These are phyloP conservation scores for Termitomyces sp. DNA, from an alignment of 768 basidiomycete genomes.

Conservation along the genomic window DNA sequence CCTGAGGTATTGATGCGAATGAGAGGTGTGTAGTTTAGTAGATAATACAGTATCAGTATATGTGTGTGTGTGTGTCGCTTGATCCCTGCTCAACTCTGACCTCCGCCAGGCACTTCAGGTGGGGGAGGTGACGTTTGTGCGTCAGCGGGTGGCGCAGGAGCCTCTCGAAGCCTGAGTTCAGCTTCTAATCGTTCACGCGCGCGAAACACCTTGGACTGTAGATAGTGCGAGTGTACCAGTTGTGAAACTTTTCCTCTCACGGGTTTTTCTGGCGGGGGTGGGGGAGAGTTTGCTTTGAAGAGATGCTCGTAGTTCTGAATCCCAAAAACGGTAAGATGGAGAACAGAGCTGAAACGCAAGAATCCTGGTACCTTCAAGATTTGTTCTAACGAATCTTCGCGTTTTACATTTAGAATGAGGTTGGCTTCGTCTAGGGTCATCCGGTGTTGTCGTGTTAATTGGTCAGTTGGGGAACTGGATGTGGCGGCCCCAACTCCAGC, in stretches of 20 bases:
- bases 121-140: constrained; percentile 16
- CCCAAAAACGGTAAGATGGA: constrained; percentile 1
- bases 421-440: constrained; percentile 97
- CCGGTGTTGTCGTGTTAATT: constrained; percentile 76
- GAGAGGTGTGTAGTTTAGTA: constrained; percentile 15
- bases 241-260: constrained; percentile 40
- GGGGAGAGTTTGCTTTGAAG: constrained; percentile 84
- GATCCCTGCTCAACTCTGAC: constrained; percentile 8
- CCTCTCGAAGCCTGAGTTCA: constrained; percentile 43
- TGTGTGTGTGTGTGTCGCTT: neutral
- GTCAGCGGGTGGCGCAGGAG: constrained; percentile 6
- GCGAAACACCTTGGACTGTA: constrained; percentile 95
- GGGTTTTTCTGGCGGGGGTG: constrained; percentile 49
- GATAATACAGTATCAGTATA: constrained; percentile 13
- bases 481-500: constrained; percentile 74
- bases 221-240: constrained; percentile 76
- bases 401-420: constrained; percentile 85
- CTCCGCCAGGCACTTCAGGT: constrained; percentile 13
- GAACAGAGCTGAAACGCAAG: neutral
- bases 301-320: constrained; percentile 89
- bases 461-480: constrained; percentile 74
- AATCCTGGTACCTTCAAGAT: constrained; percentile 61
- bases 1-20: constrained; percentile 6
- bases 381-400: constrained; percentile 62
- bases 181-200: constrained; percentile 95